Evolutionary conservation across 371 early-diverging fungal species (phyloP).

Genomic region (Thermomucor indicae-seudaticae): DNA sequence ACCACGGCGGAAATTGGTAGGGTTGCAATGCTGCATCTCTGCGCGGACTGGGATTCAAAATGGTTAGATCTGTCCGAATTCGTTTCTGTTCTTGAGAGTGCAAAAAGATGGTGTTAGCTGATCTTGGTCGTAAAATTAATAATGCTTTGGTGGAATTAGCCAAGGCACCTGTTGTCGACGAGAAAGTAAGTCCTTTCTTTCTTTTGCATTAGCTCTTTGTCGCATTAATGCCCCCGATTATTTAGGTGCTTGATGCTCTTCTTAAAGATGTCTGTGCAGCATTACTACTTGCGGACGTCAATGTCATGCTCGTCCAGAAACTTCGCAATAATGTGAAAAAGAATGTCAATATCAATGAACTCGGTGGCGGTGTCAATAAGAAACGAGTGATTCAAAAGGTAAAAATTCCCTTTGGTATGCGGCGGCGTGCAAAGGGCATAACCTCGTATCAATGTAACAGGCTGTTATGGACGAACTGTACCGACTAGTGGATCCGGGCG

Average conservation of each 20-base stretch:
- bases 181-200: conserved; percentile 53
- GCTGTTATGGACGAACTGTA: conserved; percentile 97
- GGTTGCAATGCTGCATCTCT: no score
- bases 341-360: conserved; percentile 77
- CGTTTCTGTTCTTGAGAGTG: no score
- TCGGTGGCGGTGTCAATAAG: conserved; percentile 80
- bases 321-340: conserved; percentile 88
- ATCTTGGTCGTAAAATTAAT: conserved; percentile 90
- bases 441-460: no score
- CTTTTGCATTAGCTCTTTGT: background rate
- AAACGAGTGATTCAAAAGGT: conserved; percentile 88
- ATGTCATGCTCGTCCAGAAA: conserved; percentile 82
- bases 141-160: conserved; percentile 76
- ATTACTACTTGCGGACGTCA: conserved; percentile 93
- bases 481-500: conserved; percentile 91
- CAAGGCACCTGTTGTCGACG: conserved; percentile 85
- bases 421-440: no score
- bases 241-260: conserved; percentile 77
- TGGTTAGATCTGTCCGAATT: no score
- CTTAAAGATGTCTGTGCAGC: conserved; percentile 89
- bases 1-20: no score
- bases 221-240: background rate
- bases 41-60: no score
- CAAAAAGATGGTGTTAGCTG: conserved; percentile 81
- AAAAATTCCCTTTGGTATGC: no score